Percentiles rank a stretch among this genome's conserved stretches.
Evolutionary conservation across 257 asterid species (phyloP).

Genomic region (Solanum piurae): DNA sequence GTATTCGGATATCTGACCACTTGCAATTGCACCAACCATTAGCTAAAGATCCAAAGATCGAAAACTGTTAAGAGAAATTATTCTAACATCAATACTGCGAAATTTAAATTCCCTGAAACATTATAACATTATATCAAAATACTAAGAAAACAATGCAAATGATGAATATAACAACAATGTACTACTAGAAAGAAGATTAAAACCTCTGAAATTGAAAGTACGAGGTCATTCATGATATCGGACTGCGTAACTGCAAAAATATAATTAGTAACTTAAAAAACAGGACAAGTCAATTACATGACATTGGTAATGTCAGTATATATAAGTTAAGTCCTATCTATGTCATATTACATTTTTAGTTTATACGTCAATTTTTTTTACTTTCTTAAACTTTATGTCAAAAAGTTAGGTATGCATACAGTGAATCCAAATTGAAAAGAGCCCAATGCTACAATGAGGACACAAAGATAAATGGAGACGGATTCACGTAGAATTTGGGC

Average conservation of each 20-base stretch:
- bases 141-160: background rate
- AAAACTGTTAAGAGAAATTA: conserved; percentile 29
- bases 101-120: background rate
- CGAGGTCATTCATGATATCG: conserved; percentile 52
- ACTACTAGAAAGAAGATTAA: background rate
- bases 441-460: conserved; percentile 62
- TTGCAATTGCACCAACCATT: conserved; percentile 87
- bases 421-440: conserved; percentile 80
- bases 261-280: background rate
- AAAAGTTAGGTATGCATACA: background rate
- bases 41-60: conserved; percentile 83
- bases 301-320: too few species aligned
- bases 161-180: background rate
- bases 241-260: conserved; percentile 47
- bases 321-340: too few species aligned
- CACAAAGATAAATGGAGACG: conserved; percentile 63
- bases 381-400: background rate
- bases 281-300: background rate
- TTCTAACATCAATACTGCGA: background rate
- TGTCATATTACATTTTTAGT: too few species aligned
- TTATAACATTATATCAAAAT: background rate
- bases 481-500: conserved; percentile 40
- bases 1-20: conserved; percentile 82
- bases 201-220: conserved; percentile 69
- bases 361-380: background rate